These are phyloP conservation scores for Penicillium arizonense DNA, from an alignment of 495 filamentous ascomycete species.

Conservation along the genomic window DNA sequence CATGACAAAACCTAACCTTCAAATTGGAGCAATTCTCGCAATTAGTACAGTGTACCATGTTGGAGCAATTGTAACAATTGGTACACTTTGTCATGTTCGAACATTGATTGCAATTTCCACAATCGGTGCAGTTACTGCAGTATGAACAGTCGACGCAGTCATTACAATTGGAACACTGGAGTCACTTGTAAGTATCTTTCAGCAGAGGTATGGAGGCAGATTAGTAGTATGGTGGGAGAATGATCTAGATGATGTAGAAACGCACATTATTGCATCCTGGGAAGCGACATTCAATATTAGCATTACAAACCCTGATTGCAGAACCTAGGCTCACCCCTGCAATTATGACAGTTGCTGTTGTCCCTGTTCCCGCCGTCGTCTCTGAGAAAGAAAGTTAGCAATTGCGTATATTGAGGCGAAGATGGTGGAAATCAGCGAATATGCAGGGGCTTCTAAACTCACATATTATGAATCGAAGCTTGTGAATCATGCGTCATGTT, in stretches of 20 bases:
- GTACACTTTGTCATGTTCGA: not conserved
- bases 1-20: not conserved
- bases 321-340: not conserved
- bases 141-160: not conserved
- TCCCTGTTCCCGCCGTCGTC: not conserved
- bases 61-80: not conserved
- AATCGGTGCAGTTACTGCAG: not conserved
- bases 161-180: not conserved
- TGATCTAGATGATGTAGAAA: not conserved
- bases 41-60: not conserved
- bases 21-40: not conserved
- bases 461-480: not conserved
- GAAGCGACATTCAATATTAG: not conserved
- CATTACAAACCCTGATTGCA: not conserved
- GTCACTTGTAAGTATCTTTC: not conserved
- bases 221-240: not conserved
- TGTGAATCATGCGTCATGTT: not conserved
- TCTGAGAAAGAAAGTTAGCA: not conserved
- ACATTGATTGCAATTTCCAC: not conserved
- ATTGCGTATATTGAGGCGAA: not conserved
- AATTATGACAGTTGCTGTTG: not conserved
- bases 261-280: not conserved
- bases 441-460: not conserved
- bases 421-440: not conserved
- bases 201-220: not conserved